Conservation (phyloP, 2,329 filamentous ascomycete genomes). For the Exophiala alcalophila region DNA sequence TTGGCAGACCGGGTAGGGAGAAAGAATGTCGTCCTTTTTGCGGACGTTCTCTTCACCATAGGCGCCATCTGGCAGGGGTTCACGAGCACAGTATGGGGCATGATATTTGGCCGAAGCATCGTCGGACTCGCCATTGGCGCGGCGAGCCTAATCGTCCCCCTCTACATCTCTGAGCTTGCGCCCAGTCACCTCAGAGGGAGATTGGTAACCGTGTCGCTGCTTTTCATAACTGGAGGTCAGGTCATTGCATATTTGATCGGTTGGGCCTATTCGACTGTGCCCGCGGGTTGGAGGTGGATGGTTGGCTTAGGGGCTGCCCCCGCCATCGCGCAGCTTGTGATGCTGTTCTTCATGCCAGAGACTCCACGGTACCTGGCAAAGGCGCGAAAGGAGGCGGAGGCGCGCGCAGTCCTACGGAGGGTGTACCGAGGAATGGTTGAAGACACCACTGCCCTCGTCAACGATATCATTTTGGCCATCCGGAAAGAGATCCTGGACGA, state of each 20-base stretch:
- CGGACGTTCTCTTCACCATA: constrained; percentile 46
- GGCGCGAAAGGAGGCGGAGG: constrained; percentile 59
- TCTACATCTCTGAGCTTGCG: constrained; percentile 85
- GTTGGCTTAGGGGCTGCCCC: constrained; percentile 80
- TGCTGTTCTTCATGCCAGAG: constrained; percentile 76
- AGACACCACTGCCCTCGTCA: constrained; percentile 50
- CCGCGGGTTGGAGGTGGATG: constrained; percentile 82
- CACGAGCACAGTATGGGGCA: constrained; percentile 42
- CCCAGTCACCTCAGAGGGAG: constrained; percentile 73
- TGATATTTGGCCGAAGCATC: constrained; percentile 47
- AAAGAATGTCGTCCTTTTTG: constrained; percentile 47
- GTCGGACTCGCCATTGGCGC: constrained; percentile 48
- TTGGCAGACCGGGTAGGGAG: constrained; percentile 51
- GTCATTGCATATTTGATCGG: constrained; percentile 84
- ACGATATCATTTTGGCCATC: constrained; percentile 64
- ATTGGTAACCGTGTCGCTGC: constrained; percentile 74
- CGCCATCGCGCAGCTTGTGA: constrained; percentile 65
- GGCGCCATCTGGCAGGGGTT: constrained; percentile 45
- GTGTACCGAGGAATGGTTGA: constrained; percentile 54
- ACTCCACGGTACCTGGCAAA: constrained; percentile 84
- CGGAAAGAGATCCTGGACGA: constrained; percentile 73
- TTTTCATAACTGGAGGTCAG: constrained; percentile 85
- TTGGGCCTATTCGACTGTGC: constrained; percentile 64
- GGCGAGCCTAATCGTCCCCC: constrained; percentile 72
- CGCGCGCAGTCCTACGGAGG: constrained; percentile 61